Percentiles rank a stretch among this genome's conserved stretches.
phyloP scores from a whole-genome alignment of 2,329 filamentous ascomycete species.

The Aulographum hederae region DNA sequence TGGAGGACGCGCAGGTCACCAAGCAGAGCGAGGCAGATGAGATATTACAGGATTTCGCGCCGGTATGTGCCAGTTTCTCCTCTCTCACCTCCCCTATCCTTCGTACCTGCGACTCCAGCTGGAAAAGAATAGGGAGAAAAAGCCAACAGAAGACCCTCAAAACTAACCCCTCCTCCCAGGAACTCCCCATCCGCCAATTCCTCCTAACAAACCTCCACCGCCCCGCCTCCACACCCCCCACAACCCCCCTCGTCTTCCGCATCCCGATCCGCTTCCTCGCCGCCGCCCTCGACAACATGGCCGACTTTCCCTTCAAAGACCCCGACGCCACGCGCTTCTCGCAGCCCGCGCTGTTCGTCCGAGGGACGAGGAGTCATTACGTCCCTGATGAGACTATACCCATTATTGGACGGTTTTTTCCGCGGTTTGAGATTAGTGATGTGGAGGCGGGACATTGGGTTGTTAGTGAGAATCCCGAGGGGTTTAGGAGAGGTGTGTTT shows the following conservation, averaged over 20 bases:
- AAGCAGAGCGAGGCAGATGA: slow-evolving; percentile 62
- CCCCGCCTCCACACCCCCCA: slow-evolving; percentile 21
- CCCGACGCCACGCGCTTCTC: slow-evolving; percentile 49
- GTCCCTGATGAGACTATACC: slow-evolving; percentile 65
- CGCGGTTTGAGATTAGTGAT: slow-evolving; percentile 53
- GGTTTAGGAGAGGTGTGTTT: slow-evolving; percentile 52
- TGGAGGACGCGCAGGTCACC: slow-evolving; percentile 50
- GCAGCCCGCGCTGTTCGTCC: slow-evolving; percentile 63
- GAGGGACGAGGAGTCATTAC: slow-evolving; percentile 61
- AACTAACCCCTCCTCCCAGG: slow-evolving; percentile 22
- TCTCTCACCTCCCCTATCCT: not conserved
- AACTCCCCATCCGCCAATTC: slow-evolving; percentile 70
- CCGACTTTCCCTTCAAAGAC: slow-evolving; percentile 74
- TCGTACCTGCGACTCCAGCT: too few relatives aligned
- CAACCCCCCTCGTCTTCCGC: slow-evolving; percentile 63
- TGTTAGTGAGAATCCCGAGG: slow-evolving; percentile 72
- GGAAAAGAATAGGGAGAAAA: slow-evolving; percentile 1
- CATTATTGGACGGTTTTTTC: slow-evolving; percentile 69
- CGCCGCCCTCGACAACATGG: slow-evolving; percentile 52
- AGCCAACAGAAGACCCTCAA: slow-evolving; percentile 7
- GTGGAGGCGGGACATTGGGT: slow-evolving; percentile 75
- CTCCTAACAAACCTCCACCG: slow-evolving; percentile 67
- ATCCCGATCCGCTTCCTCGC: slow-evolving; percentile 60
- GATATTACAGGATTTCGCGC: slow-evolving; percentile 58
- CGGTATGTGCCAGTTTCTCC: slow-evolving; percentile 23